Evolutionary conservation across 2,329 filamentous ascomycete species (phyloP), one percentile per base, ranked within the genome.

Genomic region (Colletotrichum falcatum): DNA sequence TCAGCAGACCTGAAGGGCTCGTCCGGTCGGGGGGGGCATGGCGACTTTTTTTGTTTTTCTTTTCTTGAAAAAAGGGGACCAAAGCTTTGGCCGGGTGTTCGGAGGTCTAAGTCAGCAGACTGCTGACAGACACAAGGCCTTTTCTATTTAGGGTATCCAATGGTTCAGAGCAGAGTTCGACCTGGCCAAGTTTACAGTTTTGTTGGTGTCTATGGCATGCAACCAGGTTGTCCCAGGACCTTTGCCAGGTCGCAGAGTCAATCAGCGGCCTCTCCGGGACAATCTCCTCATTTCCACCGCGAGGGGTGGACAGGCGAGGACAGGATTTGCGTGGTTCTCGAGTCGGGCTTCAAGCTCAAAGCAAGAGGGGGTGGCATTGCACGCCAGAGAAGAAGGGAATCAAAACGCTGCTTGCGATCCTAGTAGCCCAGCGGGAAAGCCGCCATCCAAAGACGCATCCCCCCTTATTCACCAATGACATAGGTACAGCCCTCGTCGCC

Each of bases 401-500:
- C 23, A 35, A 28, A 42, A 26, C 37, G 53, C 51, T 18, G 28
- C n/a, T 26, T 30, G 30, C 16, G 16, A 28, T 44, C 11, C 7
- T 26, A 26, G 35, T 16, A 6, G 14, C n/a, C n/a, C 5, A 23
- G 20, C n/a, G n/a, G 12, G 1, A 39, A 26, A 56, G 54, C 16
- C 3, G n/a, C 3, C n/a, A 23, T 4, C 7, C n/a, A 23, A 37
- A 9, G 53, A 14, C 65, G 20, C 72, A 23, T 44, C 70, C 89
- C 81, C 88, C 59, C n/a, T 72, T 70, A 89, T 81, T 90, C 88
- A 58, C 89, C 88, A 76, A 90, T 88, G 11, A 90, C 89, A 81
- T 91, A 91, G 3, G 89, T 92, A 78, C 91, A 93, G 0, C 91
- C 91, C 70, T 87, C 81, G 1, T 79, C 74, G 1, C 91, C 91